Evolutionary conservation across 169 alveolate genomes (phyloP), one percentile per base, ranked within the genome.

Genomic region (Cryptosporidium ryanae): DNA sequence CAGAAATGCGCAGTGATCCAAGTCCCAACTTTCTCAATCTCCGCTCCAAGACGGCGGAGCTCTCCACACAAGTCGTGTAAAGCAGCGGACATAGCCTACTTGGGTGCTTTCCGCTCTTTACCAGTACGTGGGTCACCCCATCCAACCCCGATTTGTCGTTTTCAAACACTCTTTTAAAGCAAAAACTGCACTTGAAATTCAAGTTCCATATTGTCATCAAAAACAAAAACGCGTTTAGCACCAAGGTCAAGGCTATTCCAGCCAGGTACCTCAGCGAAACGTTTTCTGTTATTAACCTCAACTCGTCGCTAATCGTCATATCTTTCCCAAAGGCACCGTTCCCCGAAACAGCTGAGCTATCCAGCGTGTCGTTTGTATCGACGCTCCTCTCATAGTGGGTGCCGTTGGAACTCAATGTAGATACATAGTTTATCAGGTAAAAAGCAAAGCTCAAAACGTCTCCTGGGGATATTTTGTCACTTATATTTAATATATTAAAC

Each of bases 121-220:
- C 87, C 38, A 76, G 15, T 44, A 76, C 43, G 46, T 76, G 87
- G 12, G 63, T 76, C 5, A 46, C 44, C 21, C 32, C 43, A 2
- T 21, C 21, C 17, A 18, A 7, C 18, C 21, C 48, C 18, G 25
- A 1, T n/a, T 46, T 44, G 38, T 59, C 54, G 2, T 76, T 57
- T 23, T 55, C n/a, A 38, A 38, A 6, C 0, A 76, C 44, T 59
- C 61, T 59, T 6, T 29, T 48, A 31, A 29, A 76, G 25, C 76
- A 76, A 18, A 76, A 15, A 34, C 23, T 23, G 59, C 68, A 29
- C 43, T 76, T 76, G 25, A 76, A 59, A 29, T 43, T 61, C n/a
- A 59, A 23, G 44, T 61, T 76, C 87, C 87, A 76, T 4, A 57
- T 57, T n/a, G 87, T 76, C 71, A 61, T 59, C n/a, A 76, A 59